These are phyloP conservation scores for Fusarium multiceps DNA, from an alignment of 2,329 filamentous ascomycete species.

Conservation along the genomic window DNA sequence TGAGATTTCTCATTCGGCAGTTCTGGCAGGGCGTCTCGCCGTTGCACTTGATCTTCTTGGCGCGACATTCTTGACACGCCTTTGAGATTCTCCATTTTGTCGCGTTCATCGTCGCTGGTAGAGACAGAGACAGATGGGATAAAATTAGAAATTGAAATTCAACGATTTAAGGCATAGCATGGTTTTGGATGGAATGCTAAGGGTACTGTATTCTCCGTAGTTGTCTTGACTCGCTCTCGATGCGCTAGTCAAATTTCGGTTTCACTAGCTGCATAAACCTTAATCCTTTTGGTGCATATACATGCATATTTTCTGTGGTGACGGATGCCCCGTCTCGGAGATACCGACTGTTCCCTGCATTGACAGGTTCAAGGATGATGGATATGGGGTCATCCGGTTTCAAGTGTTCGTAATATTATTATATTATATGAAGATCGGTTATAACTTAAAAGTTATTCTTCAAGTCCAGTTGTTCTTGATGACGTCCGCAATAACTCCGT, in stretches of 20 bases:
- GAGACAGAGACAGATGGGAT: background rate
- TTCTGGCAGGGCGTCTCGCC: constrained; percentile 48
- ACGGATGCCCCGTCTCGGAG: constrained; percentile 2
- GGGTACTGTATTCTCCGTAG: background rate
- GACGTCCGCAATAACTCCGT: constrained; percentile 78
- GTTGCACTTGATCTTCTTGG: constrained; percentile 50
- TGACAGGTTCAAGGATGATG: background rate
- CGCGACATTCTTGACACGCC: constrained; percentile 50
- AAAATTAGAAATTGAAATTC: constrained; percentile 17
- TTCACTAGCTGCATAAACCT: constrained; percentile 38
- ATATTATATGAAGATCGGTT: background rate
- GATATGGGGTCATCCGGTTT: constrained; percentile 3
- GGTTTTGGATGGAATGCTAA: constrained; percentile 20
- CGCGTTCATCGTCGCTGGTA: constrained; percentile 41
- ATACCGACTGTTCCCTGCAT: constrained; percentile 4
- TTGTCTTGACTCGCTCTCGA: constrained; percentile 4
- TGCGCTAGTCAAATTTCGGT: constrained; percentile 16
- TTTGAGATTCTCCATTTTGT: constrained; percentile 51
- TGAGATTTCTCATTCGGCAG: constrained; percentile 42
- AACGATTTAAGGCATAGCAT: constrained; percentile 27
- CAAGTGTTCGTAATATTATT: background rate
- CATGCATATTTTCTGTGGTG: background rate
- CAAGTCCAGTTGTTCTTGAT: constrained; percentile 64
- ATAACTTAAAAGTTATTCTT: background rate
- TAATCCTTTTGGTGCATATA: constrained; percentile 35